Base-by-base conservation (phyloP, 306 rosid genomes). In the Vigna hirtella region DNA sequence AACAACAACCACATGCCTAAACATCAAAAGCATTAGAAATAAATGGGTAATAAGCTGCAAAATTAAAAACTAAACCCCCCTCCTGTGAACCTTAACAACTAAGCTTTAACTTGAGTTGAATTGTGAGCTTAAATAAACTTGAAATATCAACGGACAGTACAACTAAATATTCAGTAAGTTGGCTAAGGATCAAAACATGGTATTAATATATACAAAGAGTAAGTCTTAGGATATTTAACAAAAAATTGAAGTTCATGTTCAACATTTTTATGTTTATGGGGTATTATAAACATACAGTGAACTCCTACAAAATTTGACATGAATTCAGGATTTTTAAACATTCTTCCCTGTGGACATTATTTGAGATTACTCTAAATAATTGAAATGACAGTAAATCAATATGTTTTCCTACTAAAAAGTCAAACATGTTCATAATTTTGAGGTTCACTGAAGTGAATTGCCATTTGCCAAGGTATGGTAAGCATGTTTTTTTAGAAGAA, bases 21-120 rank as follows among this genome's bases (percentile, higher is more conserved):
- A 49, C 83, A 61, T 20, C 42, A 28, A 38, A 70, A 63, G 5
- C 34, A 12, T 17, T 24, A 28, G 66, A 16, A 66, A 52, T 16
- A 57, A 48, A 40, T 28, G 34, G 64, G 65, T 13, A 32, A 61
- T 61, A 36, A 6, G 45, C 45, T 2, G 20, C 11, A 26, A 50
- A 71, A 61, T 14, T 8, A 36, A 79, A 70, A 79, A 70, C 10
- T 56, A 38, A 15, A 50, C 55, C 16, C 55, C 16, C 55, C 55
- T 15, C 20, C 3, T 16, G 56, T 6, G n/a, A 50, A 50, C 22
- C 22, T 4, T 15, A 15, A 4, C 22, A 50, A 50, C 56, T 50
- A 16, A 16, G 9, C 56, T 17, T 50, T 16, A 7, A n/a, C 56
- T n/a, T 2, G 10, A 50, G 56, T 16, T 16, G 9, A 50, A n/a